A percentile compares a stretch with the other conserved stretches of the same genome.
Conservation (phyloP, 345 rosid species). For the Lenwebbia sp. region DNA sequence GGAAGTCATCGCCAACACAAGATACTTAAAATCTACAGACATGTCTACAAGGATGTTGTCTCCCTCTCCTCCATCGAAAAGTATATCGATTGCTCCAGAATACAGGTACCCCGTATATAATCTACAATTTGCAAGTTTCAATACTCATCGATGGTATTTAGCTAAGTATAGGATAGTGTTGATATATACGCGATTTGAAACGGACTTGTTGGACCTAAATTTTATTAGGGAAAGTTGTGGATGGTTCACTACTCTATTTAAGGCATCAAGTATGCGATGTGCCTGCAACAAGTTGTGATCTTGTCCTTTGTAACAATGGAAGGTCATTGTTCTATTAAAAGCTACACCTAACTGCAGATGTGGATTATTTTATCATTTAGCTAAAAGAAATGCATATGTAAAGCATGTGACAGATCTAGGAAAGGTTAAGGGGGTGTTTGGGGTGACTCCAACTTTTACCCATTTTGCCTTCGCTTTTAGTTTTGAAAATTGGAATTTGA, state of each 20-base stretch:
- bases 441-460: not conserved
- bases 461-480: not conserved
- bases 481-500: not conserved
- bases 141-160: not conserved
- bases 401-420: not conserved
- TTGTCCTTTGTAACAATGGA: not conserved
- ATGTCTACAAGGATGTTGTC: constrained; percentile 34
- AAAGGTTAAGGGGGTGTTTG: not conserved
- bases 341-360: not conserved
- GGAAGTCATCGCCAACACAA: constrained; percentile 23
- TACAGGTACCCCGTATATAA: constrained; percentile 17
- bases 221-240: not conserved
- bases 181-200: not conserved
- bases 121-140: not conserved
- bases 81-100: constrained; percentile 23
- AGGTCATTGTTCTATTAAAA: not conserved
- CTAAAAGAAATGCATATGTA: not conserved
- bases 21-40: constrained; percentile 33
- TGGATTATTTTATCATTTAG: not conserved
- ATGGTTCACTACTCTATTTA: not conserved
- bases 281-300: not conserved
- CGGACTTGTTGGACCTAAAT: not conserved
- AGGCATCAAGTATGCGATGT: not conserved
- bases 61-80: constrained; percentile 20
- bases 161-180: not conserved